These are phyloP conservation scores for Tulasnella sp. DNA, from an alignment of 768 basidiomycete genomes.

Conservation along the genomic window DNA sequence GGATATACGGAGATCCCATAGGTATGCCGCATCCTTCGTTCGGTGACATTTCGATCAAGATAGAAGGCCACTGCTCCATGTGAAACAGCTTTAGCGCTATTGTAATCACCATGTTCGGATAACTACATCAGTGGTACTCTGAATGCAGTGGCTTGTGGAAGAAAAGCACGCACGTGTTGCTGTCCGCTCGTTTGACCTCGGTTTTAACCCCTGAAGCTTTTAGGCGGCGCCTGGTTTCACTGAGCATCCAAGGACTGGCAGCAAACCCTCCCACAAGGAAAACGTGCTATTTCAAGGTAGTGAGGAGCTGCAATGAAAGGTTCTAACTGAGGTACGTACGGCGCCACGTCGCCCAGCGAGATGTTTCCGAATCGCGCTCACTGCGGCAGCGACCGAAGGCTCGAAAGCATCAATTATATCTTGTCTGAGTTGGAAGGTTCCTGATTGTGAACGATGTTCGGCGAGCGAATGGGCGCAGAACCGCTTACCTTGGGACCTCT, in stretches of 20 bases:
- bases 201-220: conserved; percentile 45
- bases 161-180: conserved; percentile 56
- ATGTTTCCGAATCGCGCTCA: conserved; percentile 39
- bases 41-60: conserved; percentile 78
- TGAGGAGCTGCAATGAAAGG: conserved; percentile 47
- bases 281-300: conserved; percentile 50
- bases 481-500: neutral
- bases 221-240: conserved; percentile 67
- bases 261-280: conserved; percentile 83
- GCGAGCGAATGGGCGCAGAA: neutral
- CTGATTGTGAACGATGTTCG: too few species aligned
- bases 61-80: conserved; percentile 83
- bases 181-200: conserved; percentile 69
- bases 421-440: neutral
- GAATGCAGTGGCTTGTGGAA: too few species aligned
- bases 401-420: conserved; percentile 43
- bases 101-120: conserved; percentile 22
- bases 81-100: conserved; percentile 77
- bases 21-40: conserved; percentile 72
- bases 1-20: conserved; percentile 77
- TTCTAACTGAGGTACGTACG: neutral
- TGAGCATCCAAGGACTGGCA: conserved; percentile 74
- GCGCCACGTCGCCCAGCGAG: conserved; percentile 38
- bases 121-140: neutral
- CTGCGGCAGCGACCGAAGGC: conserved; percentile 42